A percentile compares a stretch with the other conserved stretches of the same genome.
Evolutionary conservation across 345 rosid species (phyloP).

Genomic region (Eucalyptus shirleyi): DNA sequence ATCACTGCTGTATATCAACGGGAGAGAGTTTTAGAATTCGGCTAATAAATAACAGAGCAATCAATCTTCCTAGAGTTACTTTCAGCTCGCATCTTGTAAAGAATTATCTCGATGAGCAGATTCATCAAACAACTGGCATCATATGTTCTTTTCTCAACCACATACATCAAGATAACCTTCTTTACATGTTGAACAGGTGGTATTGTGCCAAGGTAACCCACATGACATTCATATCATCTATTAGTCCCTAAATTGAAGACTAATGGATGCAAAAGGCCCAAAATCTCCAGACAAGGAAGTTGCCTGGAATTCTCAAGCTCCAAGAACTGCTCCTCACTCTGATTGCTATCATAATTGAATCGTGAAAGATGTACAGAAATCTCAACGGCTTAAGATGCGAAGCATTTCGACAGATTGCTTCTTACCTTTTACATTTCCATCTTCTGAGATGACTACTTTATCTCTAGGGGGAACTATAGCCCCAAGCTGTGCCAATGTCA

Average conservation of each 20-base stretch:
- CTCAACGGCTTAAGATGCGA: background rate
- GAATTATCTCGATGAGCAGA: too few relatives aligned
- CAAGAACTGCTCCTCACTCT: background rate
- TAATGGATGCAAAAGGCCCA: too few relatives aligned
- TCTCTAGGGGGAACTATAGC: background rate
- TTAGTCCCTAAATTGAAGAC: background rate
- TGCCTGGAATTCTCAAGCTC: background rate
- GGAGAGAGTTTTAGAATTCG: too few relatives aligned
- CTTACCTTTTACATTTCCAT: background rate
- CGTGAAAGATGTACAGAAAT: background rate
- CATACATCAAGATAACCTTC: background rate
- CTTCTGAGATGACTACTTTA: background rate
- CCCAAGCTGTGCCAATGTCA: background rate
- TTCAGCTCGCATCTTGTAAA: too few relatives aligned
- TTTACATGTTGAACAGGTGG: background rate
- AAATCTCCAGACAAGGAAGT: background rate
- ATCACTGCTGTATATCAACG: too few relatives aligned
- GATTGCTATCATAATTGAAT: too few relatives aligned
- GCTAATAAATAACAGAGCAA: too few relatives aligned
- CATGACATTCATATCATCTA: background rate
- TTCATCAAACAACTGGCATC: background rate
- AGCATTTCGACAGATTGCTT: background rate
- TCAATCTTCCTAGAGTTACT: too few relatives aligned
- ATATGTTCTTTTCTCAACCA: background rate
- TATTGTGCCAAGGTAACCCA: background rate